phyloP scores from a whole-genome alignment of 352 stramenopile genomes.

The Elongisporangium undulatum region DNA sequence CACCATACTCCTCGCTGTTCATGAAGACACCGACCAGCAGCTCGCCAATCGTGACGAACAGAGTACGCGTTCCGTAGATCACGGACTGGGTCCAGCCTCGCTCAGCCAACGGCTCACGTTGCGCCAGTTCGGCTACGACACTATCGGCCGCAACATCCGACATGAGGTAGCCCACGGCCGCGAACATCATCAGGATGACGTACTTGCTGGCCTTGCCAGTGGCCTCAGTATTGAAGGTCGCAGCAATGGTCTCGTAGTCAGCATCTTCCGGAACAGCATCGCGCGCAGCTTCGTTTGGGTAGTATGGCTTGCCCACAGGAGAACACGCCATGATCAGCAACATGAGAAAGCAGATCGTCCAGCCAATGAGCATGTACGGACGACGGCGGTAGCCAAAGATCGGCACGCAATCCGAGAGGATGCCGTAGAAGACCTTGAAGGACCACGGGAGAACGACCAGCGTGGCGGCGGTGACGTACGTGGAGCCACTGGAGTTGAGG shows the following conservation, averaged over 20 bases:
- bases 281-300: slow-evolving; percentile 11
- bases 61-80: slow-evolving; percentile 27
- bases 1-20: slow-evolving; percentile 41
- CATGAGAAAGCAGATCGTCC: slow-evolving; percentile 20
- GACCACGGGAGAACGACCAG: slow-evolving; percentile 57
- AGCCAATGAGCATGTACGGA: slow-evolving; percentile 34
- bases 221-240: slow-evolving; percentile 17
- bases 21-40: slow-evolving; percentile 31
- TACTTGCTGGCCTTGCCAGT: slow-evolving; percentile 16
- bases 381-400: slow-evolving; percentile 24
- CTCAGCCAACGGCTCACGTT: slow-evolving; percentile 19
- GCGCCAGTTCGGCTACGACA: slow-evolving; percentile 29
- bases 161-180: slow-evolving; percentile 53
- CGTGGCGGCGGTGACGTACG: slow-evolving; percentile 11
- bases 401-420: slow-evolving; percentile 40
- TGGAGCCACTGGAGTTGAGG: slow-evolving; percentile 23
- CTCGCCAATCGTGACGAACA: slow-evolving; percentile 20
- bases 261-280: slow-evolving; percentile 12
- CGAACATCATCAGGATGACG: slow-evolving; percentile 40
- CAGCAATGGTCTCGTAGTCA: slow-evolving; percentile 13
- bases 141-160: slow-evolving; percentile 51
- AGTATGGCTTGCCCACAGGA: slow-evolving; percentile 26
- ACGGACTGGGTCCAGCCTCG: slow-evolving; percentile 31
- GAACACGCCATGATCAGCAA: slow-evolving; percentile 21
- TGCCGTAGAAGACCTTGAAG: slow-evolving; percentile 51